These are phyloP conservation scores for Eragrostis tef DNA, from an alignment of 202 grass and related monocot species.

Conservation along the genomic window DNA sequence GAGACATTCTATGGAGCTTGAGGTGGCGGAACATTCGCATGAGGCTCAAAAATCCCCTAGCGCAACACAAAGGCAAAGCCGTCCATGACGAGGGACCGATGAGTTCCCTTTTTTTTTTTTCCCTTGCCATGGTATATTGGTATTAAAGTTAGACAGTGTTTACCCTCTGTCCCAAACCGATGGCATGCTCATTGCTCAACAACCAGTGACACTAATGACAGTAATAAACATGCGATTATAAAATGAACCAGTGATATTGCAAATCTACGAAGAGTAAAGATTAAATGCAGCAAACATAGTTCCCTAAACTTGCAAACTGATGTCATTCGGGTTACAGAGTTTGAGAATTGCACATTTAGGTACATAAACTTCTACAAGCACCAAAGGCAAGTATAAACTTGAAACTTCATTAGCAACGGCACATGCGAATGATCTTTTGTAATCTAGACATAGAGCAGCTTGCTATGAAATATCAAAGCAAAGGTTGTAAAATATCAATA, in stretches of 20 bases:
- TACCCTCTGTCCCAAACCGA: not conserved
- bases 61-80: not conserved
- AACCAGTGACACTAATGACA: not conserved
- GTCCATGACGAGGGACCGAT: not conserved
- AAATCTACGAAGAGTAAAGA: not conserved
- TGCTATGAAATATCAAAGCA: not conserved
- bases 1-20: not conserved
- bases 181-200: not conserved
- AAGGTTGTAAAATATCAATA: not conserved
- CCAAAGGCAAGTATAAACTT: not conserved
- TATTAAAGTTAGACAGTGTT: not conserved
- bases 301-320: not conserved
- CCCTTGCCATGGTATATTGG: not conserved
- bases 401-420: not conserved
- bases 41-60: too few species aligned
- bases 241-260: not conserved
- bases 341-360: not conserved
- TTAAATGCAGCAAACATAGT: conserved; percentile 3
- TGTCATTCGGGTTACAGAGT: not conserved
- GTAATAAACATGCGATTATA: not conserved
- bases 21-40: not conserved
- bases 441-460: not conserved
- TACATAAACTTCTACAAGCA: not conserved
- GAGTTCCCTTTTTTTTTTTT: not conserved
- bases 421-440: not conserved